Evolutionary conservation across 768 basidiomycete genomes (phyloP), one percentile per base, ranked within the genome.

Genomic region (Astraeus odoratus): DNA sequence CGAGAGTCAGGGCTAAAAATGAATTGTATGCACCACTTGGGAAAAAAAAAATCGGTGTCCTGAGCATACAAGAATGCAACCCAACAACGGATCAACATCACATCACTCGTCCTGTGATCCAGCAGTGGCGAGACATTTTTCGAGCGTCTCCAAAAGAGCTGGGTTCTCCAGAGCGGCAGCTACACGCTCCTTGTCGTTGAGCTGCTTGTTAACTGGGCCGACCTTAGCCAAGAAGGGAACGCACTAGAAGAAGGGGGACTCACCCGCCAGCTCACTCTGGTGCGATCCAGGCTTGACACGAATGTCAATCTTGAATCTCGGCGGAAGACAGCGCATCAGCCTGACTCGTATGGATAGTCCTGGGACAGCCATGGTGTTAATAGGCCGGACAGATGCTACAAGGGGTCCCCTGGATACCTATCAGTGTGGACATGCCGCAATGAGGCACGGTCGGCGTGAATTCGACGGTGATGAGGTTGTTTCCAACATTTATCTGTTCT

Each of bases 111-210:
- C 45, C 20, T 39, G 29, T 27, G 5, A 42, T 8, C 36, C 55
- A 27, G 65, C 71, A 6, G 70, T 71, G 9, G 67, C 64, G 18
- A 88, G 67, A 58, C 83, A 85, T 25, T 83, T 82, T 61, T 98
- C 94, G 8, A 99, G 80, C 0, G 90, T 89, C 44, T 86, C 84
- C 1, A 97, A 61, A 4, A 99, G 74, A 23, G 84, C 77, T 2
- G 80, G 75, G 65, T 98, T 98, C 65, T 99, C 96, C 39, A 98
- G 73, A 1, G 96, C 96, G 9, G 96, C 96, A 20, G 93, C 93
- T 2, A 98, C 96, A 31, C 96, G 76, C 66, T 99, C 96, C 66
- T 99, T 99, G 69, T 99, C 96, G 57, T 99, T 99, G 26, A 99
- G 73, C 58, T 99, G 96, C 63, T 97, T 97, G 67, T 98, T 99